Percentiles rank a stretch among this genome's conserved stretches.
Evolutionary conservation across 805 yeast genomes (phyloP).

Genomic region (Hanseniaspora nectarophila): DNA sequence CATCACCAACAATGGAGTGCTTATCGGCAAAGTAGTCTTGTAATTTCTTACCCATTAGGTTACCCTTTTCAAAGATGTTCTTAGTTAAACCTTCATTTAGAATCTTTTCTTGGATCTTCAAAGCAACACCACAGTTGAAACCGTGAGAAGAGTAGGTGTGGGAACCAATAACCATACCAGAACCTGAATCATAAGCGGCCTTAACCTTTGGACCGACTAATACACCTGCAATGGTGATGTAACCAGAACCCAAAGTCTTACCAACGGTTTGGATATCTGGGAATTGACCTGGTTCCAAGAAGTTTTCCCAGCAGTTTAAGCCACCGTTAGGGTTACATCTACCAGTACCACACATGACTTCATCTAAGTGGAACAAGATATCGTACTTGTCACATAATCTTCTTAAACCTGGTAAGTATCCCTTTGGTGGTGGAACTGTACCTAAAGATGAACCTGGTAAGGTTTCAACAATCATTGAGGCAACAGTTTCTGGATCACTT

Average conservation of each 20-base stretch:
- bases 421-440: constrained; percentile 35
- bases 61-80: constrained; percentile 36
- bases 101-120: constrained; percentile 37
- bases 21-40: constrained; percentile 26
- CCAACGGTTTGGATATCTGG: constrained; percentile 42
- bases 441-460: constrained; percentile 39
- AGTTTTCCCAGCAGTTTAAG: constrained; percentile 38
- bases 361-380: constrained; percentile 39
- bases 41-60: constrained; percentile 32
- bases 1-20: constrained; percentile 40
- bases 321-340: constrained; percentile 35
- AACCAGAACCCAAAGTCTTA: constrained; percentile 40
- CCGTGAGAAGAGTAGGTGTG: constrained; percentile 43
- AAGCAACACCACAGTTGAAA: constrained; percentile 37
- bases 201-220: constrained; percentile 32
- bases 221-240: constrained; percentile 38
- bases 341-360: constrained; percentile 49
- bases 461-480: constrained; percentile 36
- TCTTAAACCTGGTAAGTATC: constrained; percentile 37
- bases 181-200: constrained; percentile 31
- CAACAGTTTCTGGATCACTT: constrained; percentile 35
- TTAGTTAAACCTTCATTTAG: constrained; percentile 27
- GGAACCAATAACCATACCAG: constrained; percentile 34
- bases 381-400: constrained; percentile 43
- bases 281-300: constrained; percentile 28